Base-by-base conservation (phyloP, 2,329 filamentous ascomycete species). In the Colletotrichum somersetense region DNA sequence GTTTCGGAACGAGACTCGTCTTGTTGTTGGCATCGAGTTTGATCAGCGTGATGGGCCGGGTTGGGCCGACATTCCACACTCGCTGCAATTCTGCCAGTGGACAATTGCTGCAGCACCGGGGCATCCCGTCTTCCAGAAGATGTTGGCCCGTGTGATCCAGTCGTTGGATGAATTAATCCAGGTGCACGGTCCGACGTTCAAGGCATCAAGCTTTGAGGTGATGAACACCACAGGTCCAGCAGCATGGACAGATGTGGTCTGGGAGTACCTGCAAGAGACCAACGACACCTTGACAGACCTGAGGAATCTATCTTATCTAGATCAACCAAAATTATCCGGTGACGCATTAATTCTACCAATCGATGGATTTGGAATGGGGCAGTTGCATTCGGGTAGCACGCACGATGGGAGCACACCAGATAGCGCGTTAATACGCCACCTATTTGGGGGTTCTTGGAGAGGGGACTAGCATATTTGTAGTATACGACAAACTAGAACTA, bases 11-110 rank as follows among this genome's bases (percentile, higher is more conserved):
- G 44, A 69, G n/a, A 75, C 75, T 10, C 70, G 75, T 5, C 71
- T 79, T 12, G 64, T 82, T 23, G 73, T 81, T 3, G 80, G 79
- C 10, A 75, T 80, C 62, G 80, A 81, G 70, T 81, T 76, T 50
- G 80, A 81, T 68, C 73, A 76, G n/a, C 75, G 75, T 8, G 74
- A 80, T 38, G 77, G 76, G 12, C 63, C 30, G 1, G 42, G 48
- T 1, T 80, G 79, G 78, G 74, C 71, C 7, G 76, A 80, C 20
- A 79, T 80, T 38, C 69, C 75, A 20, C 75, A 80, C 59, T 71
- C 71, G 42, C 66, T 81, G 3, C 78, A 80, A 72, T 80, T 82
- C 57, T 80, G 80, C 69, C 80, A 81, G 64, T 82, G 80, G 79
- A 80, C 80, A 23, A 79, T 82, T 52, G 79, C 79, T 16, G 78